These are phyloP conservation scores for Epichloe festucae DNA, from an alignment of 2,329 filamentous ascomycete genomes.

Conservation along the genomic window DNA sequence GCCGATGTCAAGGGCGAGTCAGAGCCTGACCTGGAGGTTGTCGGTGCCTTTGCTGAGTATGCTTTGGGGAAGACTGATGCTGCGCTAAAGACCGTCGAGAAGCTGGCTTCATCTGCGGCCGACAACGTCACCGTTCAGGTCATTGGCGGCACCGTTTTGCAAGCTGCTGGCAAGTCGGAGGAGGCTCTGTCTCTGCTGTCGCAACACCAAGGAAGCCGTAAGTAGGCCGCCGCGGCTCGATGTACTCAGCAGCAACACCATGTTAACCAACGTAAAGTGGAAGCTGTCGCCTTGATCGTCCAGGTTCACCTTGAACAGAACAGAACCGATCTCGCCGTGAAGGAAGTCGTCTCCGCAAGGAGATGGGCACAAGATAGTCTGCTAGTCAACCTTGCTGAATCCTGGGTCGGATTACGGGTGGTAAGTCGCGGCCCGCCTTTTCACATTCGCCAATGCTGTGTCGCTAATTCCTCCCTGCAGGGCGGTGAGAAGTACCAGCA, in stretches of 20 bases:
- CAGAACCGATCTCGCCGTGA: conserved; percentile 76
- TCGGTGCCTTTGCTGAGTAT: conserved; percentile 62
- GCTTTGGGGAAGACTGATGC: conserved; percentile 44
- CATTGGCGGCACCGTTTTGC: conserved; percentile 67
- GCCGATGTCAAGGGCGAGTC: conserved; percentile 52
- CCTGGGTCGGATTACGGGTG: conserved; percentile 82
- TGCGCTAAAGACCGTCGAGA: conserved; percentile 51
- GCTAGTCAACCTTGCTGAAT: conserved; percentile 86
- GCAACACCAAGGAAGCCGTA: conserved; percentile 78
- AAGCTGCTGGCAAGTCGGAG: conserved; percentile 68
- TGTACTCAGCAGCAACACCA: conserved; percentile 1
- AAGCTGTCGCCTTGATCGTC: conserved; percentile 73
- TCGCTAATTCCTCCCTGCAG: conserved; percentile 30
- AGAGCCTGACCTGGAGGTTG: conserved; percentile 62
- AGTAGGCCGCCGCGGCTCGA: conserved; percentile 19
- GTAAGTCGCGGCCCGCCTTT: conserved; percentile 31
- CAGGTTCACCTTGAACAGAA: conserved; percentile 92
- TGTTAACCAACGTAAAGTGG: conserved; percentile 32
- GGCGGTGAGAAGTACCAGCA: conserved; percentile 94
- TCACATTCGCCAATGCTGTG: neutral
- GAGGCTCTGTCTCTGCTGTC: conserved; percentile 68
- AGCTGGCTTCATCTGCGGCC: conserved; percentile 49
- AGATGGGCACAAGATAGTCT: conserved; percentile 93
- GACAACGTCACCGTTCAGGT: conserved; percentile 77
- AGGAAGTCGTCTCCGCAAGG: conserved; percentile 76